Conservation (phyloP, 495 filamentous ascomycete species). For the Filosporella fistucella region DNA sequence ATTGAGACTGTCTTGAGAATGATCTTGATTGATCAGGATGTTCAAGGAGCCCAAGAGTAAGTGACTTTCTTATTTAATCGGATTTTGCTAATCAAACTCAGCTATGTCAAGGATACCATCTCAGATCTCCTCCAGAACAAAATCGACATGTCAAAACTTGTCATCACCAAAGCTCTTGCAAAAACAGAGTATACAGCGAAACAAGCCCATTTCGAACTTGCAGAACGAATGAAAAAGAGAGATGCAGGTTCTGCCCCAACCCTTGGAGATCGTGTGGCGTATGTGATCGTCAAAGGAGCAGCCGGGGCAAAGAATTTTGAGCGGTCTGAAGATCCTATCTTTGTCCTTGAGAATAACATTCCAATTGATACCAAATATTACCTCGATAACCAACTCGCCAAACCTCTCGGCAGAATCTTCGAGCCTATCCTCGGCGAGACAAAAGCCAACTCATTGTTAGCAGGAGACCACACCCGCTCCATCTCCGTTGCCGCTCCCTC, state of each 20-base stretch:
- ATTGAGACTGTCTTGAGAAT: constrained; percentile 96
- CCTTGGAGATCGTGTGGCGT: constrained; percentile 93
- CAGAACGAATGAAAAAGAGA: constrained; percentile 90
- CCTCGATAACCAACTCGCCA: constrained; percentile 95
- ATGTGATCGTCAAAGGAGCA: constrained; percentile 94
- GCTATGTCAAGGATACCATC: constrained; percentile 95
- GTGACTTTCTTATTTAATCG: constrained; percentile 25
- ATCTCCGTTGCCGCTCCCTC: constrained; percentile 87
- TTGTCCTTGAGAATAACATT: constrained; percentile 93
- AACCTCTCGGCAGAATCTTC: constrained; percentile 92
- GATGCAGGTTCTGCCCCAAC: constrained; percentile 93
- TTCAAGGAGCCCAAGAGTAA: constrained; percentile 89
- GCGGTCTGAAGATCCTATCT: constrained; percentile 92
- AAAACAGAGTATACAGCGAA: constrained; percentile 80
- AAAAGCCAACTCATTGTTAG: constrained; percentile 74
- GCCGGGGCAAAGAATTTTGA: constrained; percentile 90
- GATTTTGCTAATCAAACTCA: constrained; percentile 29
- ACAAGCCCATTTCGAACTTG: constrained; percentile 94
- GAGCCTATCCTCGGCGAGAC: constrained; percentile 93
- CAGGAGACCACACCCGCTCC: constrained; percentile 86
- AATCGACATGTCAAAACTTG: constrained; percentile 97
- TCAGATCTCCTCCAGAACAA: constrained; percentile 95
- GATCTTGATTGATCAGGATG: constrained; percentile 89
- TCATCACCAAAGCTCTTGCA: constrained; percentile 95
- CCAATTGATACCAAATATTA: constrained; percentile 99